phyloP scores from a whole-genome alignment of 1,284 basidiomycete genomes.

The Irpex sp. region DNA sequence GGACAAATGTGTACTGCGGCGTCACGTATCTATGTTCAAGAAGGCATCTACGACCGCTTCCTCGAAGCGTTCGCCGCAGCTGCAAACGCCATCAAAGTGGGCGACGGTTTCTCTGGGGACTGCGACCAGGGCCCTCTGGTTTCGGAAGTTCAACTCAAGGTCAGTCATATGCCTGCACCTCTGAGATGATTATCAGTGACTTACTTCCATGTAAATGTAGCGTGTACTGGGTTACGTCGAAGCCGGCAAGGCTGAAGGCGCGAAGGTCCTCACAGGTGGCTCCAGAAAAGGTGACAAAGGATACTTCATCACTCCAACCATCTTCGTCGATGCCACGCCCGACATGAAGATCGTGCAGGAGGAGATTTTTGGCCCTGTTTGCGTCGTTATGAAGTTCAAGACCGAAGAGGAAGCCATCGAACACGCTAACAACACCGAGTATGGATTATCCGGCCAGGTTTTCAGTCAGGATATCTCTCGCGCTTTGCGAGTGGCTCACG shows the following conservation, averaged over 20 bases:
- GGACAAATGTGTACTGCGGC: constrained; percentile 87
- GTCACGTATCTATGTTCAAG: constrained; percentile 84
- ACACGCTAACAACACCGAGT: constrained; percentile 82
- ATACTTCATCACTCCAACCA: constrained; percentile 77
- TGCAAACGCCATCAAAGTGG: constrained; percentile 58
- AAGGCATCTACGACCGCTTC: constrained; percentile 79
- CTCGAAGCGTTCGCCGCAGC: constrained; percentile 54
- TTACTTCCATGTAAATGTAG: constrained; percentile 24
- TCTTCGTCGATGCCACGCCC: constrained; percentile 77
- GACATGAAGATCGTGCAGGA: constrained; percentile 88
- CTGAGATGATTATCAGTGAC: background rate
- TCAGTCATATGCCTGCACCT: constrained; percentile 19
- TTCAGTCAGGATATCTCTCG: constrained; percentile 79
- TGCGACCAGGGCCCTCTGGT: constrained; percentile 88
- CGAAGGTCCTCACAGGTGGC: constrained; percentile 77
- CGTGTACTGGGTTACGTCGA: constrained; percentile 87
- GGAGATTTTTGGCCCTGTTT: constrained; percentile 90
- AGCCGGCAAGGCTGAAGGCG: constrained; percentile 82
- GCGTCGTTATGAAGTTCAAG: constrained; percentile 71
- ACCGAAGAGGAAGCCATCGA: constrained; percentile 61
- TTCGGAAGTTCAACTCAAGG: constrained; percentile 66
- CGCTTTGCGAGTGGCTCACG: constrained; percentile 73
- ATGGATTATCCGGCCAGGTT: constrained; percentile 77
- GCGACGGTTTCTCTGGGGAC: constrained; percentile 74
- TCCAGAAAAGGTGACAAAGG: constrained; percentile 69